Base-by-base conservation (phyloP, 2,329 filamentous ascomycete genomes). In the Fusarium xyrophilum region DNA sequence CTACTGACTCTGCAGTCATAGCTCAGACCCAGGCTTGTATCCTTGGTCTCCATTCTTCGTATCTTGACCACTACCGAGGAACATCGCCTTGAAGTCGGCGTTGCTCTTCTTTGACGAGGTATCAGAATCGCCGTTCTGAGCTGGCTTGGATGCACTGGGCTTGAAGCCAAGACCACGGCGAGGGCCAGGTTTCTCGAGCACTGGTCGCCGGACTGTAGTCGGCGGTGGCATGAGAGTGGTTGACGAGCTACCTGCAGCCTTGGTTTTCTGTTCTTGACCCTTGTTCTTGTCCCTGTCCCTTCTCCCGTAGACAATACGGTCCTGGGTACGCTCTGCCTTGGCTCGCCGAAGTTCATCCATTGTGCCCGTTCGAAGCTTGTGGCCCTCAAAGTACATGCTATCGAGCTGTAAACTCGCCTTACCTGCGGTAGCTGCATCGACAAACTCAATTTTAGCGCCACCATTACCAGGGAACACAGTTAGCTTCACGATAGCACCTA, bases 401-500 rank as follows among this genome's bases (percentile, higher is more conserved):
- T 88, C 83, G 5, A 91, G 79, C 28, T 82, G 82, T 11, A 91
- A 75, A n/a, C 87, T 83, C 2, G 91, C 91, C 74, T 87, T 91
- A 28, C 94, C 94, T 0, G 91, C 91, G 36, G 89, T 85, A 5
- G 88, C 83, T 4, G 90, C 84, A 52, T 92, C 88, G 5, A 82
- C 82, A 73, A 92, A 97, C 75, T 98, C 96, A 38, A 98, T 85
- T 56, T 95, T 91, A 8, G 94, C 96, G 15, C 93, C 94, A 60
- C 90, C 89, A 66, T 97, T 92, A 63, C 93, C 88, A 3, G 93
- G 93, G 46, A 93, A 89, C 14, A 97, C 84, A 15, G 91, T 84
- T 7, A 98, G 84, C 77, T 94, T 95, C 67, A 89, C 84, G 27
- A 97, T 84, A 2, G 84, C 79, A 1, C 93, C 93, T 44, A 89